Evolutionary conservation across 495 filamentous ascomycete species (phyloP), one percentile per base, ranked within the genome.

Genomic region (Penicillium diatomitis): DNA sequence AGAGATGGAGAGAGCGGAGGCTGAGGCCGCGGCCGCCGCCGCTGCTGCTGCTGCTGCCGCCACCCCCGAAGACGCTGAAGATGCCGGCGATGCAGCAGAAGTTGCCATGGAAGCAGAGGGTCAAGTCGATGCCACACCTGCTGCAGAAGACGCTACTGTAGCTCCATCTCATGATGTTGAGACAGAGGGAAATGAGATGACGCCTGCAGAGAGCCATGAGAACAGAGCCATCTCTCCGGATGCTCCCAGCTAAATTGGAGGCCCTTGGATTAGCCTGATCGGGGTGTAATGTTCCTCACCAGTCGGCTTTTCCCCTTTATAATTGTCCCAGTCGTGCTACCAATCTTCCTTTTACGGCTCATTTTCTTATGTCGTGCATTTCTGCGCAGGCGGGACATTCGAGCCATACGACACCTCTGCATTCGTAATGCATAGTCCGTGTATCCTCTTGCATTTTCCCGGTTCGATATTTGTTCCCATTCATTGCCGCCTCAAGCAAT

Each of bases 1-100:
- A 3, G 71, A 69, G 44, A 67, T 71, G 52, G 72, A 70, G 44
- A 56, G 53, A 11, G 51, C 46, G 5, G 59, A 64, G 37, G 61
- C 58, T 2, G 61, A 64, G 46, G 55, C 52, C 8, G 55, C 55
- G 4, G 58, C 58, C 0, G 61, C 56, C 3, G 45, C 56, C 1
- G 48, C 41, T 30, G 30, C 45, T 4, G 49, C 55, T 32, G 32
- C 8, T 9, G 12, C 12, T 8, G 11, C 32, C 6, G 32, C 28
- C 4, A 12, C 29, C 8, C 12, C 34, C 12, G 11, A 29, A 9
- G 44, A 34, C 8, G 20, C 20, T 20, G 20, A 20, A 20, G 20
- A 20, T 20, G 20, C 20, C 20, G 2, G 20, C 20, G 20, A 20
- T 20, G 20, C 20, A 0, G 20, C 20, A 20, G 20, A 20, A 20